These are phyloP conservation scores for Tolypocladium amazonense DNA, from an alignment of 2,329 filamentous ascomycete species.

Conservation along the genomic window DNA sequence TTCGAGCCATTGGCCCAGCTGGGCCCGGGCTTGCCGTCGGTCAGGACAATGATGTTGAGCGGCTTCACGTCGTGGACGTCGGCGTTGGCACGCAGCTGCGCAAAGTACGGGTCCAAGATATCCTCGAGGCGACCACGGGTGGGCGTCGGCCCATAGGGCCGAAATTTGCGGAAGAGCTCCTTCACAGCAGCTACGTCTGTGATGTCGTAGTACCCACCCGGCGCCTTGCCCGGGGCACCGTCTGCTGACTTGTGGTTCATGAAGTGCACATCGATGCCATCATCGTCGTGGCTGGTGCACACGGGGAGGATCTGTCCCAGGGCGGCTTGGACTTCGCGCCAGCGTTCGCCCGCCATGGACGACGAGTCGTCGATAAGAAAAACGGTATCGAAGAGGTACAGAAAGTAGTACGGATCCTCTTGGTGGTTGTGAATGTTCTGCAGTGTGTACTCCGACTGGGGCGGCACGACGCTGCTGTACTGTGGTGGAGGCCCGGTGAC, in stretches of 20 bases:
- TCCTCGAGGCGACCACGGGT: slow-evolving; percentile 61
- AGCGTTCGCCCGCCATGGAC: slow-evolving; percentile 69
- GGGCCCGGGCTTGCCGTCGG: slow-evolving; percentile 60
- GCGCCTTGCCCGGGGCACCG: slow-evolving; percentile 23
- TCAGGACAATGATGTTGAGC: slow-evolving; percentile 86
- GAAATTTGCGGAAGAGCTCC: slow-evolving; percentile 58
- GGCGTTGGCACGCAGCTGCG: slow-evolving; percentile 24
- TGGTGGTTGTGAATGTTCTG: slow-evolving; percentile 2
- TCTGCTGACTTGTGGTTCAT: slow-evolving; percentile 53
- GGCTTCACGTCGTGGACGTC: slow-evolving; percentile 50
- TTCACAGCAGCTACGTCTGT: slow-evolving; percentile 45
- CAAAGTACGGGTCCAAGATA: slow-evolving; percentile 66
- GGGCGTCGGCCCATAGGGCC: slow-evolving; percentile 57
- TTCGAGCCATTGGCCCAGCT: slow-evolving; percentile 48
- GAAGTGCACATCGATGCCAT: slow-evolving; percentile 89
- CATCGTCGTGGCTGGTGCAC: slow-evolving; percentile 66
- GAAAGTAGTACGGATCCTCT: slow-evolving; percentile 69
- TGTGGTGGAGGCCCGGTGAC: slow-evolving; percentile 1
- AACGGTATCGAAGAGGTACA: slow-evolving; percentile 71
- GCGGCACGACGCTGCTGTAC: neutral
- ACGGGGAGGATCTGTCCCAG: slow-evolving; percentile 69
- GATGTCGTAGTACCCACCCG: slow-evolving; percentile 55
- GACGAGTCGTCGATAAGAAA: slow-evolving; percentile 90
- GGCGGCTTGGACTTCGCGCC: slow-evolving; percentile 63
- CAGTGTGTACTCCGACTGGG: neutral